A percentile compares a stretch with the other conserved stretches of the same genome.
These are phyloP conservation scores for Imleria badia DNA, from an alignment of 768 basidiomycete species.

Conservation along the genomic window DNA sequence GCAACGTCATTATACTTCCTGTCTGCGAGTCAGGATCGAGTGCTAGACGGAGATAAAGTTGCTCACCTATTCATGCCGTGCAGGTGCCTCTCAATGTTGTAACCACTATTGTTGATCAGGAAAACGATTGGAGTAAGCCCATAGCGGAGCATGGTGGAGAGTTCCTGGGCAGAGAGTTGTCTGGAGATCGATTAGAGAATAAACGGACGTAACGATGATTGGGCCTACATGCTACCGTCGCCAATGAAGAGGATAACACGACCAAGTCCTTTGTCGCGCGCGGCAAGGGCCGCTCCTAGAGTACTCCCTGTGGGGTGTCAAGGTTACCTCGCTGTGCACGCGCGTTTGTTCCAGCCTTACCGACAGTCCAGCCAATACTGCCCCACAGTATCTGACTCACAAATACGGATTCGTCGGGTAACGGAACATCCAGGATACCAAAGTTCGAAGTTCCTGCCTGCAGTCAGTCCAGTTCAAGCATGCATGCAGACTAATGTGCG, in stretches of 20 bases:
- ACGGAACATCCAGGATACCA: slow-evolving; percentile 76
- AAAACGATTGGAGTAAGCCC: slow-evolving; percentile 82
- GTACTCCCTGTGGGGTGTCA: slow-evolving; percentile 45
- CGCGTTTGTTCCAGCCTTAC: slow-evolving; percentile 35
- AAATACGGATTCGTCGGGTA: slow-evolving; percentile 69
- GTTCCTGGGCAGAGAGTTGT: slow-evolving; percentile 78
- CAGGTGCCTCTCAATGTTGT: slow-evolving; percentile 82
- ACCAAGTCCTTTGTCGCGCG: slow-evolving; percentile 55
- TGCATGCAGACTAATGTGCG: not conserved
- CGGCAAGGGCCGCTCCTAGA: slow-evolving; percentile 81
- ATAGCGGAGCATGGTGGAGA: slow-evolving; percentile 78
- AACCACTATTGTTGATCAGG: slow-evolving; percentile 77
- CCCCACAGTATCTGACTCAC: slow-evolving; percentile 87
- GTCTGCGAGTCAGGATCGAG: not conserved
- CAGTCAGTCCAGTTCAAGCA: not conserved
- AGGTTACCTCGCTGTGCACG: not conserved
- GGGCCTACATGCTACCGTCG: slow-evolving; percentile 72
- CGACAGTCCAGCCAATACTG: slow-evolving; percentile 88
- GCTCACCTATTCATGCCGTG: slow-evolving; percentile 60
- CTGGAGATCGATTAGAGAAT: slow-evolving; percentile 34
- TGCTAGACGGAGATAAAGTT: not conserved
- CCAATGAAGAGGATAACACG: slow-evolving; percentile 85
- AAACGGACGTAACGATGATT: not conserved
- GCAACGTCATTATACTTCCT: slow-evolving; percentile 87
- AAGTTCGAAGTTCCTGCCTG: slow-evolving; percentile 71